Conservation (phyloP, 345 rosid species). For the Hibiscus tridactylites region DNA sequence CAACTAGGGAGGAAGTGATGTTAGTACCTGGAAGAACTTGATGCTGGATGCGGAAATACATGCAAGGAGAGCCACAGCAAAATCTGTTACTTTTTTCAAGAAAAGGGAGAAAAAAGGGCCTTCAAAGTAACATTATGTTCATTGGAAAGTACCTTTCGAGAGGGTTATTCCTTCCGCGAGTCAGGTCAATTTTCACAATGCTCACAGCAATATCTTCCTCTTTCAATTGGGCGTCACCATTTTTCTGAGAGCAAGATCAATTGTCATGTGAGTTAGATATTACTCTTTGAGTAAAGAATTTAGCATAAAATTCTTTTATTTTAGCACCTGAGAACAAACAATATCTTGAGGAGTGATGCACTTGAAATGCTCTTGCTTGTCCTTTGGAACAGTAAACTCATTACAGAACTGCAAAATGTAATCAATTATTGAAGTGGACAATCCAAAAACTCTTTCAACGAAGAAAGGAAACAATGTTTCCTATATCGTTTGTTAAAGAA, state of each 20-base stretch:
- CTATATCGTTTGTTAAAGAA: not conserved
- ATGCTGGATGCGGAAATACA: conserved; percentile 25
- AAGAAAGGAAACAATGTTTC: not conserved
- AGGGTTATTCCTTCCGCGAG: conserved; percentile 39
- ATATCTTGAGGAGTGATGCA: conserved; percentile 39
- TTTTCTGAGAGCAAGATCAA: conserved; percentile 21
- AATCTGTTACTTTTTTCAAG: not conserved
- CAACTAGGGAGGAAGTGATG: conserved; percentile 11
- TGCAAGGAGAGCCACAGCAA: conserved; percentile 16
- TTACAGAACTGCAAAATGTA: conserved; percentile 36
- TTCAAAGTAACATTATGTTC: not conserved
- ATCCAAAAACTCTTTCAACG: not conserved
- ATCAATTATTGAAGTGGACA: not conserved
- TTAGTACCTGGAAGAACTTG: conserved; percentile 35
- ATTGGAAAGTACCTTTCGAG: conserved; percentile 29
- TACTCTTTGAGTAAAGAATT: not conserved
- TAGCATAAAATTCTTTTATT: not conserved
- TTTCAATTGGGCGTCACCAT: conserved; percentile 18
- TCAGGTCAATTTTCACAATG: conserved; percentile 37
- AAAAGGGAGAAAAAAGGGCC: not conserved
- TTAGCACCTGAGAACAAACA: conserved; percentile 42
- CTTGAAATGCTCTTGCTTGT: conserved; percentile 32
- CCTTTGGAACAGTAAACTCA: conserved; percentile 40
- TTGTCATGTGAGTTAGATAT: conserved; percentile 1
- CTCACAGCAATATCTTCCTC: conserved; percentile 46